Evolutionary conservation across 2,329 filamentous ascomycete species (phyloP).

Genomic region (Fusarium dimerum): DNA sequence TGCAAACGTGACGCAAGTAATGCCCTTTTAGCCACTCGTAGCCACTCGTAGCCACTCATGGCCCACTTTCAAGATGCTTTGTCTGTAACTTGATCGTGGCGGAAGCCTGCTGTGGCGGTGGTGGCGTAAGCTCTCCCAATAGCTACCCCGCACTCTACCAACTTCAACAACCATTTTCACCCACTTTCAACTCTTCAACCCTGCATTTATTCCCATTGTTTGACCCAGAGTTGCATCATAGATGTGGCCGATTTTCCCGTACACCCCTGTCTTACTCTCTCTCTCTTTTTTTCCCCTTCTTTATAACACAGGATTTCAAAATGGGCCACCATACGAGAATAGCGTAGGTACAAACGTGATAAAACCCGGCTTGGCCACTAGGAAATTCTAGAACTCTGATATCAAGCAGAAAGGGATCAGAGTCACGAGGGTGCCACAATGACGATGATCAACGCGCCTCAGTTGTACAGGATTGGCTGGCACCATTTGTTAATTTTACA

Average conservation of each 20-base stretch:
- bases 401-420: conserved; percentile 9
- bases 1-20: too few relatives aligned
- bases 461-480: not conserved
- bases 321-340: too few relatives aligned
- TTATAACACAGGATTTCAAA: too few relatives aligned
- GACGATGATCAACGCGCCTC: conserved; percentile 14
- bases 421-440: conserved; percentile 19
- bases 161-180: not conserved
- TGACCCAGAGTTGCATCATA: conserved; percentile 13
- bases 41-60: too few relatives aligned
- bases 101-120: conserved; percentile 19
- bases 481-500: not conserved
- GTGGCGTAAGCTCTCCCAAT: conserved; percentile 27
- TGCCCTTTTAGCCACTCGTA: too few relatives aligned
- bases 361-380: conserved; percentile 8
- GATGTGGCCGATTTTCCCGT: conserved; percentile 3
- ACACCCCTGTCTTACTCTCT: too few relatives aligned
- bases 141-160: conserved; percentile 16
- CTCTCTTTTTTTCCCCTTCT: too few relatives aligned
- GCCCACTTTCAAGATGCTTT: too few relatives aligned
- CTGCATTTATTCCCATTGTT: not conserved
- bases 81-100: not conserved
- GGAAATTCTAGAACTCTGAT: conserved; percentile 18
- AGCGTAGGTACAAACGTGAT: not conserved
- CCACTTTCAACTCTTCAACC: too few relatives aligned